Percentiles rank a stretch among this genome's conserved stretches.
These are phyloP conservation scores for Aspergillus phoenicis DNA, from an alignment of 2,329 filamentous ascomycete species.

Conservation along the genomic window DNA sequence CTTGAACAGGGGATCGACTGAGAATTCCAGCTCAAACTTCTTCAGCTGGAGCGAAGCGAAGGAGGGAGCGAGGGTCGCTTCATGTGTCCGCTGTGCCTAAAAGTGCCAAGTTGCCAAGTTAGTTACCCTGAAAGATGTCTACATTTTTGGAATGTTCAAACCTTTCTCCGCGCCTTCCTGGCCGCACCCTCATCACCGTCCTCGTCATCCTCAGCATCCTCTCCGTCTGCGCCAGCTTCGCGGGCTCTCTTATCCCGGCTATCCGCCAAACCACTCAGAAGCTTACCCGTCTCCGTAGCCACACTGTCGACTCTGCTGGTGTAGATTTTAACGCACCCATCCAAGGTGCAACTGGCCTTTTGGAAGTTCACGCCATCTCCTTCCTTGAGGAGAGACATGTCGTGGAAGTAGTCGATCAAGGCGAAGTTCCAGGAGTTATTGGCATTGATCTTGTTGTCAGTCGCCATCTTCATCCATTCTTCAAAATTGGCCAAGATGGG, in stretches of 20 bases:
- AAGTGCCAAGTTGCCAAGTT: constrained; percentile 30
- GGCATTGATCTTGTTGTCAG: constrained; percentile 98
- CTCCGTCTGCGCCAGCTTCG: constrained; percentile 62
- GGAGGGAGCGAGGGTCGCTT: constrained; percentile 87
- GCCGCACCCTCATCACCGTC: constrained; percentile 56
- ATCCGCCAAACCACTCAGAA: constrained; percentile 90
- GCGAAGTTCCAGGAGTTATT: constrained; percentile 99
- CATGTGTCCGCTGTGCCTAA: constrained; percentile 74
- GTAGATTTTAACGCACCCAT: constrained; percentile 99
- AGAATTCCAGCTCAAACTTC: constrained; percentile 95
- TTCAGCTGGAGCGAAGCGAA: constrained; percentile 90
- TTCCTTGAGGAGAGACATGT: constrained; percentile 96
- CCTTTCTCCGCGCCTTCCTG: constrained; percentile 70
- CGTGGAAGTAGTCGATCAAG: constrained; percentile 99
- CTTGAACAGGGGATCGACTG: constrained; percentile 97
- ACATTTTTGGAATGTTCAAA: constrained; percentile 33
- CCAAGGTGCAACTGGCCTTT: constrained; percentile 94
- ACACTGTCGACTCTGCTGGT: constrained; percentile 98
- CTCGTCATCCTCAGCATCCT: constrained; percentile 62
- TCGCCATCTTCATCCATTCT: constrained; percentile 99
- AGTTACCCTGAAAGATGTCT: constrained; percentile 18
- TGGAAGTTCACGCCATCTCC: constrained; percentile 98
- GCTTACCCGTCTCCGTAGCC: constrained; percentile 92
- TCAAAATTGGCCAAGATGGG: constrained; percentile 97
- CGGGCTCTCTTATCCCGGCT: constrained; percentile 68